A percentile compares a stretch with the other conserved stretches of the same genome.
phyloP scores from a whole-genome alignment of 73 alveolate genomes.

The Uronychia binucleata region DNA sequence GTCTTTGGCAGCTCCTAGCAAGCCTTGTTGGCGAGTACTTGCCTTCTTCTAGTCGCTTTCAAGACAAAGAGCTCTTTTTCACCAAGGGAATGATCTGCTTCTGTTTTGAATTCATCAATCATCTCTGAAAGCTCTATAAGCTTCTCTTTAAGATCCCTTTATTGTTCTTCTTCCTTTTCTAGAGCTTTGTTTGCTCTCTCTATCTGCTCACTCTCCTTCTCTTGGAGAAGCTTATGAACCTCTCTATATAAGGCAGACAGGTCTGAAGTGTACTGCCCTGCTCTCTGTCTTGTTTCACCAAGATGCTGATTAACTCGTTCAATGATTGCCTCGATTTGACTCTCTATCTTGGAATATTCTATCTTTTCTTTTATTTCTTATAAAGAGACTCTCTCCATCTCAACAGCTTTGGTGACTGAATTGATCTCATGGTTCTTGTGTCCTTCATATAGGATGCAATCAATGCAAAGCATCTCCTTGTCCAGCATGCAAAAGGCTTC shows the following conservation, averaged over 20 bases:
- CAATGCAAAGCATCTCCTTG: conserved; percentile 64
- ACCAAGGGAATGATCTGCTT: not conserved
- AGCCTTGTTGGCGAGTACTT: not conserved
- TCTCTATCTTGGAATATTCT: not conserved
- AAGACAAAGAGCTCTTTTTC: not conserved
- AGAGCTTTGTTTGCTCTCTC: not conserved
- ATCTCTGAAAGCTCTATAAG: not conserved
- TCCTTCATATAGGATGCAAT: conserved; percentile 73
- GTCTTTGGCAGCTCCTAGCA: not conserved
- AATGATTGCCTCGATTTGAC: not conserved
- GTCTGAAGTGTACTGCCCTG: not conserved
- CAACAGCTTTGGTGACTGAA: conserved; percentile 31
- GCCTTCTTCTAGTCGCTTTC: not conserved
- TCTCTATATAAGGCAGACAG: not conserved
- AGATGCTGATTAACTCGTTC: not conserved
- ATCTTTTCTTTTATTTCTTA: not conserved
- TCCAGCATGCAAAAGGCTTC: conserved; percentile 76
- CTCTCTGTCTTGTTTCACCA: not conserved
- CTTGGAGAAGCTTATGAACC: not conserved
- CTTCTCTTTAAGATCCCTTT: not conserved
- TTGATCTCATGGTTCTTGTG: conserved; percentile 71
- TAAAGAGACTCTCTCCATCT: not conserved
- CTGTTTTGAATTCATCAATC: not conserved
- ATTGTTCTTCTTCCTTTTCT: not conserved
- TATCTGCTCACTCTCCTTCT: not conserved